A percentile compares a stretch with the other conserved stretches of the same genome.
phyloP scores from a whole-genome alignment of 345 rosid species.

The Laguncularia racemosa region DNA sequence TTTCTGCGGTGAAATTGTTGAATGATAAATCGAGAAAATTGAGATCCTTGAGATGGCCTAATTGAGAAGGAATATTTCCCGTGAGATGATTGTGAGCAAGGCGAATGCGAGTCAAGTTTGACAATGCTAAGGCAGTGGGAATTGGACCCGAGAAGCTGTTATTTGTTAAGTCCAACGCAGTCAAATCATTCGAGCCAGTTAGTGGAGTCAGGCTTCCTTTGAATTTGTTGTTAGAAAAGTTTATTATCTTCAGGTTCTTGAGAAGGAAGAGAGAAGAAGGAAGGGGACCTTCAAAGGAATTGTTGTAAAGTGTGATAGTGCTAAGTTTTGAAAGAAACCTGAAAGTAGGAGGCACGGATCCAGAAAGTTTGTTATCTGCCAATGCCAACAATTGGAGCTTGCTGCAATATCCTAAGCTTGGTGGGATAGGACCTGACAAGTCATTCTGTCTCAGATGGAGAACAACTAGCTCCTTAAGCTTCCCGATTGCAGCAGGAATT shows the following conservation, averaged over 20 bases:
- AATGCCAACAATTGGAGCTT: conserved; percentile 48
- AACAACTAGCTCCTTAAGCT: conserved; percentile 47
- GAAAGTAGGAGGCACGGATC: conserved; percentile 70
- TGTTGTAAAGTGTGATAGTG: conserved; percentile 64
- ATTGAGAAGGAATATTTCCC: conserved; percentile 50
- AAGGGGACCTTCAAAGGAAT: conserved; percentile 67
- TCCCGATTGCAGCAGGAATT: conserved; percentile 66
- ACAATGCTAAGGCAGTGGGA: conserved; percentile 45
- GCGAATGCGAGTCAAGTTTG: conserved; percentile 61
- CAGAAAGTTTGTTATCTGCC: conserved; percentile 76
- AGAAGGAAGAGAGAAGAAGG: conserved; percentile 55
- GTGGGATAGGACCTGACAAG: conserved; percentile 65
- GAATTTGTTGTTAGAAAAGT: conserved; percentile 68
- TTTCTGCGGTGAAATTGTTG: conserved; percentile 51
- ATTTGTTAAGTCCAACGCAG: conserved; percentile 69
- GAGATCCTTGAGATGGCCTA: conserved; percentile 53
- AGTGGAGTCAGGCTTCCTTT: conserved; percentile 57
- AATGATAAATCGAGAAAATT: conserved; percentile 68
- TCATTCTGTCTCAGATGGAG: conserved; percentile 88
- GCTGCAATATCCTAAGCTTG: conserved; percentile 72
- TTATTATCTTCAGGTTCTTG: conserved; percentile 62
- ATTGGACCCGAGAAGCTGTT: conserved; percentile 63
- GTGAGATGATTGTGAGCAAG: conserved; percentile 62
- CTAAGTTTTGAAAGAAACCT: conserved; percentile 49
- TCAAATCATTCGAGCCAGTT: conserved; percentile 47